phyloP scores from a whole-genome alignment of 1,284 basidiomycete species.

The Apiotrichum porosum region DNA sequence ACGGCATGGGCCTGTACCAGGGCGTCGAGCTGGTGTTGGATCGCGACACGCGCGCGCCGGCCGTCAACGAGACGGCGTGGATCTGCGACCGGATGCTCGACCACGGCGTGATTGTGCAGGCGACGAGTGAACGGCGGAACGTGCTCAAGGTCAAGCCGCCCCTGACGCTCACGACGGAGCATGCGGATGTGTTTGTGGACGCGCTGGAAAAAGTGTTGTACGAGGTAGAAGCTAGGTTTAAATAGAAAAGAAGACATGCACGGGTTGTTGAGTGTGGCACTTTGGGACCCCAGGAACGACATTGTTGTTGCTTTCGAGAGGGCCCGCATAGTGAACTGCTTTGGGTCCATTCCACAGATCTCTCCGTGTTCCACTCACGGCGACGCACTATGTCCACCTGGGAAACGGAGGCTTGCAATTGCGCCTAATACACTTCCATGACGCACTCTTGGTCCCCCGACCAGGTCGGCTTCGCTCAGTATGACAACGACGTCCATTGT shows the following conservation, averaged over 20 bases:
- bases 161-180: slow-evolving; percentile 4
- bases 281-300: too few relatives aligned
- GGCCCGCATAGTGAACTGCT: too few relatives aligned
- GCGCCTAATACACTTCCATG: too few relatives aligned
- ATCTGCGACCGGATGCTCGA: slow-evolving; percentile 13
- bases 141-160: slow-evolving; percentile 20
- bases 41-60: neutral
- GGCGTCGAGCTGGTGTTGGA: slow-evolving; percentile 11
- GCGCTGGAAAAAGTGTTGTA: slow-evolving; percentile 5
- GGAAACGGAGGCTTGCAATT: too few relatives aligned
- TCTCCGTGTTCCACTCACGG: too few relatives aligned
- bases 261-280: neutral
- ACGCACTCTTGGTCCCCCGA: too few relatives aligned
- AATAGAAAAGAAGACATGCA: neutral
- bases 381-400: too few relatives aligned
- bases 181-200: slow-evolving; percentile 9
- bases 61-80: slow-evolving; percentile 7
- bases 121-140: slow-evolving; percentile 10
- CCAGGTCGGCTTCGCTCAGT: too few relatives aligned
- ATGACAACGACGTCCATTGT: too few relatives aligned
- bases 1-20: slow-evolving; percentile 14
- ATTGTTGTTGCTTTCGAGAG: too few relatives aligned
- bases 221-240: neutral
- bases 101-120: slow-evolving; percentile 13
- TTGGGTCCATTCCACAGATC: too few relatives aligned